Evolutionary conservation across 371 early-diverging fungal species (phyloP).

Genomic region (Coemansia sp.): DNA sequence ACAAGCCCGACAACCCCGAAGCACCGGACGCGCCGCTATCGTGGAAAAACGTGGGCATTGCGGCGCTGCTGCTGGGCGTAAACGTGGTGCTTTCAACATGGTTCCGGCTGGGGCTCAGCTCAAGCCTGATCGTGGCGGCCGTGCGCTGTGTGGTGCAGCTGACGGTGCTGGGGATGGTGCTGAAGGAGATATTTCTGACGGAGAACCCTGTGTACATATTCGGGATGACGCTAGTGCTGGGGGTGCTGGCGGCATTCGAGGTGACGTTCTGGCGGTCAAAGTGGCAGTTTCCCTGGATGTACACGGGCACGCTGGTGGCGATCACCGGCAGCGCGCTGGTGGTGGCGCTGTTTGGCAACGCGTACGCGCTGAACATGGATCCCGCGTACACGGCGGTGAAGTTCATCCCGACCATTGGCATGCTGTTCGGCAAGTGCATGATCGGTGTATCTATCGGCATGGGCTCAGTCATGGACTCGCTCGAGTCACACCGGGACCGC

Average conservation of each 20-base stretch:
- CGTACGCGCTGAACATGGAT: slow-evolving; percentile 65
- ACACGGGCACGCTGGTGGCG: slow-evolving; percentile 30
- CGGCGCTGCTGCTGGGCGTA: slow-evolving; percentile 28
- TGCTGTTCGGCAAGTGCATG: slow-evolving; percentile 82
- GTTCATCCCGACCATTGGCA: slow-evolving; percentile 86
- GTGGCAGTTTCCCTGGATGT: slow-evolving; percentile 50
- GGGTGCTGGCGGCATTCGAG: slow-evolving; percentile 46
- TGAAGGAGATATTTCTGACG: slow-evolving; percentile 67
- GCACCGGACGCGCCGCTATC: slow-evolving; percentile 36
- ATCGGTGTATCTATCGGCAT: slow-evolving; percentile 81
- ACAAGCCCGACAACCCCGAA: slow-evolving; percentile 20
- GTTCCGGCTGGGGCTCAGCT: slow-evolving; percentile 61
- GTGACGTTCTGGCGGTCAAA: slow-evolving; percentile 52
- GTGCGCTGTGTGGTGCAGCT: slow-evolving; percentile 48
- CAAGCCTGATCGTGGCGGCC: slow-evolving; percentile 59
- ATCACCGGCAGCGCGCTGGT: slow-evolving; percentile 43
- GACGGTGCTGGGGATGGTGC: slow-evolving; percentile 57
- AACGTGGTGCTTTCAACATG: slow-evolving; percentile 58
- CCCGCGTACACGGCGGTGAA: slow-evolving; percentile 75
- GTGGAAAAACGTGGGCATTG: slow-evolving; percentile 46
- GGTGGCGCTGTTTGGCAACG: slow-evolving; percentile 50
- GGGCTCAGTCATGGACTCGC: slow-evolving; percentile 62
- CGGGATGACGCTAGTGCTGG: slow-evolving; percentile 37
- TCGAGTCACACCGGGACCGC: slow-evolving; percentile 66
- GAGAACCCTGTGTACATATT: slow-evolving; percentile 57